phyloP scores from a whole-genome alignment of 257 asterid species.

The Cordia subcordata region DNA sequence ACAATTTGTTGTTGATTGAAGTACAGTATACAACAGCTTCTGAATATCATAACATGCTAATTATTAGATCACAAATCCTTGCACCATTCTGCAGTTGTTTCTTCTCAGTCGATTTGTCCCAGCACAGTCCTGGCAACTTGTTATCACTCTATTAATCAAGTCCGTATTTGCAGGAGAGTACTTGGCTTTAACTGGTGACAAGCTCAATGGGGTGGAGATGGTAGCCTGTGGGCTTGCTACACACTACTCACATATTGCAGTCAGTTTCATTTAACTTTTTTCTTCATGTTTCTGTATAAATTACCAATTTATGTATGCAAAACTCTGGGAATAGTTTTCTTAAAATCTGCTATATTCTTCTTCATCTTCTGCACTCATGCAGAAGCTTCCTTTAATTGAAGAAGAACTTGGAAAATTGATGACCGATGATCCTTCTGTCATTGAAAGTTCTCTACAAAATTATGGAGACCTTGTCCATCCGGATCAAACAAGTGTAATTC shows the following conservation, averaged over 20 bases:
- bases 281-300: constrained; percentile 2
- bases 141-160: background rate
- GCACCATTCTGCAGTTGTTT: no score
- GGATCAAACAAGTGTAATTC: constrained; percentile 61
- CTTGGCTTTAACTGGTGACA: constrained; percentile 83
- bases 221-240: constrained; percentile 94
- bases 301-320: constrained; percentile 15
- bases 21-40: no score
- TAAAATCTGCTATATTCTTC: constrained; percentile 4
- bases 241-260: constrained; percentile 54
- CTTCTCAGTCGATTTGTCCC: no score
- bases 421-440: constrained; percentile 85
- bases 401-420: constrained; percentile 66
- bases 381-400: constrained; percentile 84
- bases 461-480: constrained; percentile 55
- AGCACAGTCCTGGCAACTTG: background rate
- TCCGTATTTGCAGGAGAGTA: constrained; percentile 67
- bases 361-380: constrained; percentile 20
- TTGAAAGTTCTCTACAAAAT: constrained; percentile 61
- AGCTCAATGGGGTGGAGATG: constrained; percentile 83
- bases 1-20: no score
- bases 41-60: no score
- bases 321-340: background rate
- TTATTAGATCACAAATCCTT: no score
- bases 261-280: constrained; percentile 22